Conservation (phyloP, 2,329 filamentous ascomycete genomes). For the Colletotrichum euphorbiae region DNA sequence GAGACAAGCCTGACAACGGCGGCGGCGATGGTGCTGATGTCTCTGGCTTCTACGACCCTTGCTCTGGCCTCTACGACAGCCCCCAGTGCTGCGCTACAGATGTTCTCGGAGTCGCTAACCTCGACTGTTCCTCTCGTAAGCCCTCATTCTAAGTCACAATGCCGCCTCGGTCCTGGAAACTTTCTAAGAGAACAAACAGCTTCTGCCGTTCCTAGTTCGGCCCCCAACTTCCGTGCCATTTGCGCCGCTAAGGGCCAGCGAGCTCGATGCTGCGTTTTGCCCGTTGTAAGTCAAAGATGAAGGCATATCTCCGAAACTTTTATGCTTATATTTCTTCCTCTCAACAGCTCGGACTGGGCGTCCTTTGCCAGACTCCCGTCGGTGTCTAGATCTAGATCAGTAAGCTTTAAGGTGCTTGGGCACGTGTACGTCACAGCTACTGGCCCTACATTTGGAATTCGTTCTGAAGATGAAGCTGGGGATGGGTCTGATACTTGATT, state of each 20-base stretch:
- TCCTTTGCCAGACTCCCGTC: slow-evolving; percentile 47
- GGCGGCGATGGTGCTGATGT: background rate
- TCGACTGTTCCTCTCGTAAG: slow-evolving; percentile 62
- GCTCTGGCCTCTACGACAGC: slow-evolving; percentile 55
- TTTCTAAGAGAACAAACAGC: slow-evolving; percentile 41
- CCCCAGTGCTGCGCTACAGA: slow-evolving; percentile 72
- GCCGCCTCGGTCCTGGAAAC: background rate
- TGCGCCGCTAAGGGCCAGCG: slow-evolving; percentile 63
- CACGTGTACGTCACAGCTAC: too few species aligned
- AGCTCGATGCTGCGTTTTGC: slow-evolving; percentile 69
- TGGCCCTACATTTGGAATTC: too few species aligned
- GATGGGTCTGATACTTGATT: too few species aligned
- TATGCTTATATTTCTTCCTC: too few species aligned
- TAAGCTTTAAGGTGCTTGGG: too few species aligned
- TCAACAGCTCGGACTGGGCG: slow-evolving; percentile 45
- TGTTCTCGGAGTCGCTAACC: slow-evolving; percentile 66
- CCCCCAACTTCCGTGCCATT: slow-evolving; percentile 56
- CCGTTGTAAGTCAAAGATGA: slow-evolving; percentile 48
- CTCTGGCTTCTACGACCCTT: slow-evolving; percentile 50
- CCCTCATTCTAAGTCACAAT: background rate
- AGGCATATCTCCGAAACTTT: too few species aligned
- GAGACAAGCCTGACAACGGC: too few species aligned
- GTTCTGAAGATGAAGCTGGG: too few species aligned
- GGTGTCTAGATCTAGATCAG: background rate
- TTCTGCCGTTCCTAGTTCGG: slow-evolving; percentile 49